Evolutionary conservation across 1,284 basidiomycete genomes (phyloP).

Genomic region (Malassezia vespertilionis): DNA sequence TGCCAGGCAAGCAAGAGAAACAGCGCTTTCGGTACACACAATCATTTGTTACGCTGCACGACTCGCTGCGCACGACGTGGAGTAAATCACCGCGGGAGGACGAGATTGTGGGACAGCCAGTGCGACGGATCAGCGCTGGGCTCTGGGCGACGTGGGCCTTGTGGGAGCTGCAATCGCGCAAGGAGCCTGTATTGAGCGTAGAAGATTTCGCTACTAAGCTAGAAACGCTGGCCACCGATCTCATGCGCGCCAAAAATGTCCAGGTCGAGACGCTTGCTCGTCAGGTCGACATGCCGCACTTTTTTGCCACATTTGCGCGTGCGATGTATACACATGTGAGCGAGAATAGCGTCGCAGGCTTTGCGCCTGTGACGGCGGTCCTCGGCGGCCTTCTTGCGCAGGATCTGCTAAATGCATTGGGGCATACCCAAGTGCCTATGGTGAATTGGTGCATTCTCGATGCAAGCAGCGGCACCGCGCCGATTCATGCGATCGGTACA

Average conservation of each 20-base stretch:
- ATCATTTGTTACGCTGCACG: conserved; percentile 56
- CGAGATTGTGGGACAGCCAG: conserved; percentile 63
- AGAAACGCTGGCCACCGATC: conserved; percentile 3
- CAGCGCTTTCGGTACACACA: conserved; percentile 41
- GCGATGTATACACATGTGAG: conserved; percentile 47
- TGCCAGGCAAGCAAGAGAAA: conserved; percentile 8
- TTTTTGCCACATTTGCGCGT: conserved; percentile 12
- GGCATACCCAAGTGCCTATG: conserved; percentile 77
- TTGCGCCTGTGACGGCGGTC: conserved; percentile 67
- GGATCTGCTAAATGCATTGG: conserved; percentile 82
- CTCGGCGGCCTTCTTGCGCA: conserved; percentile 87
- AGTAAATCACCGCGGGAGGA: conserved; percentile 56
- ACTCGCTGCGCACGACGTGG: not conserved
- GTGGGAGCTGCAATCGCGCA: conserved; percentile 7
- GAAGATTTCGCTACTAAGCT: not conserved
- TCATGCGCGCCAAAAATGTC: conserved; percentile 17
- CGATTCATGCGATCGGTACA: conserved; percentile 8
- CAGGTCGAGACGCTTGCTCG: conserved; percentile 5
- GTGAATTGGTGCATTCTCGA: conserved; percentile 86
- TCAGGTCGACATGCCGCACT: not conserved
- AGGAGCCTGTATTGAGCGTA: not conserved
- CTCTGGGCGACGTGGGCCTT: conserved; percentile 58
- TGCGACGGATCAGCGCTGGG: conserved; percentile 36
- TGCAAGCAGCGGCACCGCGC: conserved; percentile 49
- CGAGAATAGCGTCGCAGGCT: conserved; percentile 64